phyloP scores from a whole-genome alignment of 176 grass and related monocot species.

The sorghum (Sorghum bicolor) region DNA sequence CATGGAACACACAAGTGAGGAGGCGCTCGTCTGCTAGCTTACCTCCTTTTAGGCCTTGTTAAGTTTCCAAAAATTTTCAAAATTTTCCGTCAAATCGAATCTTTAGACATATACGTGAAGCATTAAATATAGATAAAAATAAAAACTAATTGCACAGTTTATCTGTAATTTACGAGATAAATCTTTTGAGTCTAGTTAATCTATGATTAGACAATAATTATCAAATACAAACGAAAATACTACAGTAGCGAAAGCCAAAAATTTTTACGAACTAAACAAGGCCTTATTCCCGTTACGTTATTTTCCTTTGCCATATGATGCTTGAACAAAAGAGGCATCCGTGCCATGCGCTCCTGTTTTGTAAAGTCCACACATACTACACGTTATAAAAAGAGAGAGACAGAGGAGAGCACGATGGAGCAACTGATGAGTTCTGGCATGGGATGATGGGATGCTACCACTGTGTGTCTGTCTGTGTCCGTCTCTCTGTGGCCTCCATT shows the following conservation, averaged over 20 bases:
- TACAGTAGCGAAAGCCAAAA: no score
- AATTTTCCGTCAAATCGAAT: no score
- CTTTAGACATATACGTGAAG: no score
- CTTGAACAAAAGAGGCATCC: constrained; percentile 27
- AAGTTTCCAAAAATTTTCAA: no score
- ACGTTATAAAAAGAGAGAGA: not conserved
- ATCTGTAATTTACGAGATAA: no score
- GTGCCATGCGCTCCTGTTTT: not conserved
- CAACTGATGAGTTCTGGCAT: not conserved
- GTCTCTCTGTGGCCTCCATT: not conserved
- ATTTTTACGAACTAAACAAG: no score
- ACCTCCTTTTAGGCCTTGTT: no score
- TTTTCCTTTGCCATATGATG: constrained; percentile 20
- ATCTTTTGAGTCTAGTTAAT: no score
- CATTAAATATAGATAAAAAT: no score
- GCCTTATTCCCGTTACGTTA: not conserved
- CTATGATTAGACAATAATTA: no score
- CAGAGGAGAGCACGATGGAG: not conserved
- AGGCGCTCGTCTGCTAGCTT: not conserved
- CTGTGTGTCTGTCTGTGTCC: not conserved
- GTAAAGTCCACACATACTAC: not conserved
- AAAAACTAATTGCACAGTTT: no score
- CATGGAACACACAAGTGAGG: not conserved
- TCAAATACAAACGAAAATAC: no score
- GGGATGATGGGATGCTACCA: not conserved